These are phyloP conservation scores for Rhodotorula babjevae DNA, from an alignment of 768 basidiomycete species.

Conservation along the genomic window DNA sequence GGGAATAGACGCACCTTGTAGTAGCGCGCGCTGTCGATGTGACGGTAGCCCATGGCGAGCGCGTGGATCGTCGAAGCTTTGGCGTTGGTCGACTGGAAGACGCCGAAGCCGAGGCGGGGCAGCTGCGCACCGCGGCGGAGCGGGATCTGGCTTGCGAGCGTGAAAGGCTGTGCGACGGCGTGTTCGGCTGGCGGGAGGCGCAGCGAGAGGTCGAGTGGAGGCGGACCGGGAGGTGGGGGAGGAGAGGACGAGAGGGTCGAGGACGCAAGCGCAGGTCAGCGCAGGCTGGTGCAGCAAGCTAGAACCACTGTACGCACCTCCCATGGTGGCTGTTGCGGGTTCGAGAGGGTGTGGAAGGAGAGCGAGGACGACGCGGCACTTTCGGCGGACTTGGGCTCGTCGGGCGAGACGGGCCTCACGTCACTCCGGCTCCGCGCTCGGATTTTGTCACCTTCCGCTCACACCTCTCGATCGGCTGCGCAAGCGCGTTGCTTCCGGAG, in stretches of 20 bases:
- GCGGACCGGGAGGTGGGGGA: no score
- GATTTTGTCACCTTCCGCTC: no score
- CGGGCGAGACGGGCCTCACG: no score
- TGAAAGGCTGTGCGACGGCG: background rate
- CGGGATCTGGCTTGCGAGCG: constrained; percentile 13
- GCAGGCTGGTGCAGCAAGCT: accelerated
- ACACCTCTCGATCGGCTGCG: no score
- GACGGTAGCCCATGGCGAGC: constrained; percentile 19
- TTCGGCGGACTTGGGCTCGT: no score
- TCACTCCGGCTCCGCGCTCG: no score
- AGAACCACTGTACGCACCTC: background rate
- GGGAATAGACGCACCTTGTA: background rate
- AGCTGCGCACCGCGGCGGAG: constrained; percentile 40
- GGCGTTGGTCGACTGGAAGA: constrained; percentile 38
- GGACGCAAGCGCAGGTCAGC: background rate
- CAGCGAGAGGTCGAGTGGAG: background rate
- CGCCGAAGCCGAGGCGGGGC: constrained; percentile 48
- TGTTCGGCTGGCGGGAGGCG: constrained; percentile 12
- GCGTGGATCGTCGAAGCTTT: constrained; percentile 5
- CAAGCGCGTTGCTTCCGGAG: no score
- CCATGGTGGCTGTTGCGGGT: background rate
- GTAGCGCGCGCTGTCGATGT: background rate
- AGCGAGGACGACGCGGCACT: background rate
- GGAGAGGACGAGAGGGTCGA: no score
- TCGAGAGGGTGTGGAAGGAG: no score